Evolutionary conservation across 2,329 filamentous ascomycete species (phyloP).

Genomic region (Cladosporium halotolerans): DNA sequence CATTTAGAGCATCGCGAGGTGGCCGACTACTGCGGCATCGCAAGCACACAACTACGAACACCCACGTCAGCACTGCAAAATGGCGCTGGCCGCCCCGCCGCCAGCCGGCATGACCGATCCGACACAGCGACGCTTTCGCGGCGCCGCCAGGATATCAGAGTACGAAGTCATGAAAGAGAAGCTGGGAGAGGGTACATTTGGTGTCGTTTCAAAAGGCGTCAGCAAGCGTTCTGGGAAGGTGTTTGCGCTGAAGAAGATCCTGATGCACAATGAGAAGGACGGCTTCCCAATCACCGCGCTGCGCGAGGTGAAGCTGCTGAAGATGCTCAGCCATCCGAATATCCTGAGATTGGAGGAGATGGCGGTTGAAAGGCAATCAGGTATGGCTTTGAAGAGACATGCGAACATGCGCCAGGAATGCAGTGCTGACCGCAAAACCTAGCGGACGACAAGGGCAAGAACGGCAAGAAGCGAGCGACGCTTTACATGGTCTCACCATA

Average conservation of each 20-base stretch:
- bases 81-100: conserved; percentile 41
- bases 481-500: conserved; percentile 99
- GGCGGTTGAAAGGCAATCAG: conserved; percentile 84
- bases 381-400: conserved; percentile 43
- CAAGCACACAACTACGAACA: neutral
- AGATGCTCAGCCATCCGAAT: conserved; percentile 87
- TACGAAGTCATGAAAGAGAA: conserved; percentile 71
- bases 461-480: conserved; percentile 58
- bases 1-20: too few species aligned
- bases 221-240: conserved; percentile 67
- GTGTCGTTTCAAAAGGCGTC: conserved; percentile 86
- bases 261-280: conserved; percentile 99
- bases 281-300: conserved; percentile 98
- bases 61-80: conserved; percentile 30
- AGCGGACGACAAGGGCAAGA: conserved; percentile 29
- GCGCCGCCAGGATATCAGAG: conserved; percentile 76
- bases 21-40: too few species aligned
- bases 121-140: conserved; percentile 59
- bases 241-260: conserved; percentile 93
- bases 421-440: neutral
- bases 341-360: conserved; percentile 86
- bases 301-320: conserved; percentile 94
- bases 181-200: conserved; percentile 92
- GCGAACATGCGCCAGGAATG: neutral
- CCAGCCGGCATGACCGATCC: conserved; percentile 37